phyloP scores from a whole-genome alignment of 1,284 basidiomycete species.

The Melampsora occidentalis region DNA sequence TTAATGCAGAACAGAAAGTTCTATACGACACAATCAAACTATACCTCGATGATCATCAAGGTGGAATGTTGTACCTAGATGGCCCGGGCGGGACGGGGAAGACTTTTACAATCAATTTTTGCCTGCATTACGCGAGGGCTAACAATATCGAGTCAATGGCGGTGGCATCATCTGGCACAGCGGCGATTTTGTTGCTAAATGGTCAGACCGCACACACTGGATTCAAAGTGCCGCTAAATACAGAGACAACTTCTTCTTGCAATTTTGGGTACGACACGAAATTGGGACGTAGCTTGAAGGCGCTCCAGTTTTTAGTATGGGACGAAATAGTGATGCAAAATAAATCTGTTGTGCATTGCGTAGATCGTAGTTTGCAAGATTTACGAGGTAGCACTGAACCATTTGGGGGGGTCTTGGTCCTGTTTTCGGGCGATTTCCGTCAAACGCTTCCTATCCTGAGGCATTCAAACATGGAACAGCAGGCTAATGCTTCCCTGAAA shows the following conservation, averaged over 20 bases:
- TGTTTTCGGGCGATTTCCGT: slow-evolving; percentile 21
- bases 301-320: slow-evolving; percentile 13
- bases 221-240: slow-evolving; percentile 3
- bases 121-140: slow-evolving; percentile 52
- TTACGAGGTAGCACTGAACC: neutral
- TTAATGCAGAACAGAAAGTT: no score
- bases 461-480: slow-evolving; percentile 1
- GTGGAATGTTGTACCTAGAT: slow-evolving; percentile 28
- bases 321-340: slow-evolving; percentile 10
- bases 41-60: no score
- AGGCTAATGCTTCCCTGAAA: neutral
- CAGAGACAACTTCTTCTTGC: neutral
- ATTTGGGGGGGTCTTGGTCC: slow-evolving; percentile 3
- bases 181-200: neutral
- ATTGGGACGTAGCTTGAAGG: neutral
- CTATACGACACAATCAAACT: no score
- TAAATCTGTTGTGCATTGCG: neutral
- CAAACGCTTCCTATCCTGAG: neutral
- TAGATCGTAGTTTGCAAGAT: neutral
- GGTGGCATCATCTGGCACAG: slow-evolving; percentile 9
- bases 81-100: no score
- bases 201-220: neutral
- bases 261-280: neutral
- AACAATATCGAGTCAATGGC: neutral
- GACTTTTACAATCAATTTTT: slow-evolving; percentile 58